Evolutionary conservation across 192 early-diverging fungal genomes (phyloP).

Genomic region (Podila epicladia): DNA sequence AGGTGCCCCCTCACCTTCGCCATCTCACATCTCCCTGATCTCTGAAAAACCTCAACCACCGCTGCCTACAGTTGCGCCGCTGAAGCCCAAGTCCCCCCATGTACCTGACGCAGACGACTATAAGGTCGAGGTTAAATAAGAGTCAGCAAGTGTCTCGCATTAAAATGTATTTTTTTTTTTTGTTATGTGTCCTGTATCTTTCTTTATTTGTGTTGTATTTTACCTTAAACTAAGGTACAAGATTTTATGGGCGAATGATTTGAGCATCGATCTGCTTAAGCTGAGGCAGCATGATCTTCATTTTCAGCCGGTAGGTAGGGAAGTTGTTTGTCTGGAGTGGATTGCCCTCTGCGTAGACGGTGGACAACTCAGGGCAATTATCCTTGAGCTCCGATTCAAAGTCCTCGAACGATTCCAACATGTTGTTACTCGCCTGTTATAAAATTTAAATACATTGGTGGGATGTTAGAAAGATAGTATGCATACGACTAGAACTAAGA

Average conservation of each 20-base stretch:
- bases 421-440: slow-evolving; percentile 75
- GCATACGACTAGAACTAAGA: too few species aligned
- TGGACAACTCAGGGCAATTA: slow-evolving; percentile 69
- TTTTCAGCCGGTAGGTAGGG: slow-evolving; percentile 86
- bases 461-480: too few species aligned
- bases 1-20: slow-evolving; percentile 31
- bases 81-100: neutral
- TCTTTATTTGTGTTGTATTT: neutral
- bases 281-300: slow-evolving; percentile 86
- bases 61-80: slow-evolving; percentile 20
- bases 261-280: slow-evolving; percentile 94
- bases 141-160: neutral
- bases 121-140: slow-evolving; percentile 48
- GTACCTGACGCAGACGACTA: slow-evolving; percentile 35
- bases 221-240: slow-evolving; percentile 11
- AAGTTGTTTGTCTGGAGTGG: slow-evolving; percentile 83
- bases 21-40: slow-evolving; percentile 37
- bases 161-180: neutral
- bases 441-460: neutral
- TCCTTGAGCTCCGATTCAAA: slow-evolving; percentile 74
- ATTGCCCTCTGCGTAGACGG: slow-evolving; percentile 96
- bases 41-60: slow-evolving; percentile 18
- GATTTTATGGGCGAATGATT: slow-evolving; percentile 38
- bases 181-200: neutral
- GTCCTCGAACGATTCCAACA: slow-evolving; percentile 80